Evolutionary conservation across 495 filamentous ascomycete genomes (phyloP).

Genomic region (Neurospora sp.): DNA sequence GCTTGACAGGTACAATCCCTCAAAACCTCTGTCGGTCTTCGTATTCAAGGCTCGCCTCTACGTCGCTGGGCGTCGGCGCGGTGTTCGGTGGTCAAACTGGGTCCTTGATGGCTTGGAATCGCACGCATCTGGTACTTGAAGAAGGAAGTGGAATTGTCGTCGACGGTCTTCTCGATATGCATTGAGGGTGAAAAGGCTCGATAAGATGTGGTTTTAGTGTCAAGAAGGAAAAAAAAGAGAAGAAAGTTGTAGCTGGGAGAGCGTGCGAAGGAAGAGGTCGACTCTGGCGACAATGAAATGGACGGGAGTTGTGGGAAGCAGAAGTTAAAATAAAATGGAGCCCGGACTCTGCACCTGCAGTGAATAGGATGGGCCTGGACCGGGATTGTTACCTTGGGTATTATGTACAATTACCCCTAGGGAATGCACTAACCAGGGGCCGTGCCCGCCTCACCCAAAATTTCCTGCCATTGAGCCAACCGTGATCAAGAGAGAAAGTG

Average conservation of each 20-base stretch:
- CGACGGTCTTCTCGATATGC: slow-evolving; percentile 32
- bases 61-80: slow-evolving; percentile 42
- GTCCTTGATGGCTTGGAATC: slow-evolving; percentile 29
- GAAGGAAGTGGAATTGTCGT: slow-evolving; percentile 33
- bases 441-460: not conserved
- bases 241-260: slow-evolving; percentile 6
- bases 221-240: slow-evolving; percentile 8
- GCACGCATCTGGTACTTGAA: slow-evolving; percentile 40
- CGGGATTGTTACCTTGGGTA: not conserved
- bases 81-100: slow-evolving; percentile 28
- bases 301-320: not conserved
- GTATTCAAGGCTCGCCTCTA: slow-evolving; percentile 37
- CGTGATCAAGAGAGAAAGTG: not conserved
- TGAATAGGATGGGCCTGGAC: not conserved
- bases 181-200: slow-evolving; percentile 25
- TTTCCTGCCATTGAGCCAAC: not conserved
- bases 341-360: not conserved
- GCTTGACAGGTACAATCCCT: not conserved
- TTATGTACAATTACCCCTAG: not conserved
- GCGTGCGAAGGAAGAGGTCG: not conserved
- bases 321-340: slow-evolving; percentile 1
- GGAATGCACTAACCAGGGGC: not conserved
- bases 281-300: not conserved
- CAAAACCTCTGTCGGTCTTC: slow-evolving; percentile 8
- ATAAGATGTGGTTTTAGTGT: not conserved